Evolutionary conservation across 257 asterid species (phyloP).

Genomic region (Ajuga chamaepitys): DNA sequence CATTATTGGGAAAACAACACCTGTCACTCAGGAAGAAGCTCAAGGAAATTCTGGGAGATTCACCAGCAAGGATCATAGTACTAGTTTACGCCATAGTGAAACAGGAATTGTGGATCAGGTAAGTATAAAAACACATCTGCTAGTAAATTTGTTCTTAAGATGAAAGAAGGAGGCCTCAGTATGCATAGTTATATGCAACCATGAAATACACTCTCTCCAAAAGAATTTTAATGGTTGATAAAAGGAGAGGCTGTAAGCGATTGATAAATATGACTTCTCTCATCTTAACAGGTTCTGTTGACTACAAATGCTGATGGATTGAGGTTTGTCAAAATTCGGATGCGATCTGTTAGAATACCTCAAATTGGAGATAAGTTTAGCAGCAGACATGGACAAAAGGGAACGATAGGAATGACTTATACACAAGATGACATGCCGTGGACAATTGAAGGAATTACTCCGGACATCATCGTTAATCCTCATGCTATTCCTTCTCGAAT

Average conservation of each 20-base stretch:
- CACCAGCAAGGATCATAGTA: slow-evolving; percentile 89
- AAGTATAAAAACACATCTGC: background rate
- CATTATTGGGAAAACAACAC: slow-evolving; percentile 90
- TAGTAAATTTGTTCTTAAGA: background rate
- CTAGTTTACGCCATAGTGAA: slow-evolving; percentile 89
- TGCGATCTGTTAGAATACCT: slow-evolving; percentile 85
- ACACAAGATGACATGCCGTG: slow-evolving; percentile 99
- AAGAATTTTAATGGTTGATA: background rate
- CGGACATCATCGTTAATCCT: slow-evolving; percentile 93
- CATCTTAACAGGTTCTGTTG: slow-evolving; percentile 35
- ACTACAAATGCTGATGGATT: slow-evolving; percentile 95
- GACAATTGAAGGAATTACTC: slow-evolving; percentile 83
- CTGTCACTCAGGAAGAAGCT: slow-evolving; percentile 71
- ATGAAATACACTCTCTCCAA: too few relatives aligned
- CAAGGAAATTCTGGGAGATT: slow-evolving; percentile 73
- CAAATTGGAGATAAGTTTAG: slow-evolving; percentile 96
- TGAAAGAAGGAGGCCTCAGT: background rate
- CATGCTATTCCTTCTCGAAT: slow-evolving; percentile 96
- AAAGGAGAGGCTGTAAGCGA: background rate
- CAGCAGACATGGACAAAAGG: slow-evolving; percentile 97
- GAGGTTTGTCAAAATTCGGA: slow-evolving; percentile 83
- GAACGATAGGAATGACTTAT: slow-evolving; percentile 90
- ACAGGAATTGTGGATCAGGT: slow-evolving; percentile 87
- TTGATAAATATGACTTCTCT: background rate
- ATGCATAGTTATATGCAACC: background rate